Percentiles rank a stretch among this genome's conserved stretches.
Evolutionary conservation across 495 filamentous ascomycete species (phyloP).

Genomic region (Lasiosphaeria miniovina): DNA sequence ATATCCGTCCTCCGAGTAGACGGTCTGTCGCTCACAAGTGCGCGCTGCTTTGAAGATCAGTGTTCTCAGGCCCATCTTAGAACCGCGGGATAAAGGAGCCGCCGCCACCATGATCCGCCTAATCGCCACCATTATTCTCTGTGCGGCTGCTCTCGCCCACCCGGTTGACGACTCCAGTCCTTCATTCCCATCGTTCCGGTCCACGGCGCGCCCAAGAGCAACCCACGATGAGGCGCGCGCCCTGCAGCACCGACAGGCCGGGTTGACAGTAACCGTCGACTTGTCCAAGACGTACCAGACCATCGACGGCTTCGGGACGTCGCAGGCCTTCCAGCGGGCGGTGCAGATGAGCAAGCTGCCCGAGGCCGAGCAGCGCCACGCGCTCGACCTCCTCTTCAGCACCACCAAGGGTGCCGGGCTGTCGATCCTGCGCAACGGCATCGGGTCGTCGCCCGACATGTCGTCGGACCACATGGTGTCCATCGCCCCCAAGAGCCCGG

Average conservation of each 20-base stretch:
- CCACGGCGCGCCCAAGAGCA: neutral
- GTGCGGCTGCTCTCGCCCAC: too few species aligned
- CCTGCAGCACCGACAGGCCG: neutral
- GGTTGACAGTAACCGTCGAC: slow-evolving; percentile 35
- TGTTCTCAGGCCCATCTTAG: too few species aligned
- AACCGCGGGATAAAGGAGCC: too few species aligned
- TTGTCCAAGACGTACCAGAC: slow-evolving; percentile 39
- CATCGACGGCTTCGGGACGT: slow-evolving; percentile 51
- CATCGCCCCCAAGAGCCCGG: slow-evolving; percentile 43
- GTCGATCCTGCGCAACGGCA: slow-evolving; percentile 54
- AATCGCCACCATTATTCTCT: too few species aligned
- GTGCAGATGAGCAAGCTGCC: slow-evolving; percentile 32
- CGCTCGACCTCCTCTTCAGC: slow-evolving; percentile 48
- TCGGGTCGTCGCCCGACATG: slow-evolving; percentile 45
- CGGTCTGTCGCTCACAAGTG: too few species aligned
- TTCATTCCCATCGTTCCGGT: too few species aligned
- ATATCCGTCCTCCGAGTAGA: too few species aligned
- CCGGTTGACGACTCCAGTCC: too few species aligned
- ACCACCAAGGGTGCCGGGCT: slow-evolving; percentile 46
- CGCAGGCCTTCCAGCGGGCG: slow-evolving; percentile 50
- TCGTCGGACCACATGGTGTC: slow-evolving; percentile 40
- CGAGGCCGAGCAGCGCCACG: slow-evolving; percentile 33
- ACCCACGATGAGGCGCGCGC: neutral
- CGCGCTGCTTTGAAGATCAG: too few species aligned
- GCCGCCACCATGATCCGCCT: too few species aligned